Evolutionary conservation across 179 eudicot genomes (phyloP), one percentile per base, ranked within the genome.

Genomic region (Camellia oleifera): DNA sequence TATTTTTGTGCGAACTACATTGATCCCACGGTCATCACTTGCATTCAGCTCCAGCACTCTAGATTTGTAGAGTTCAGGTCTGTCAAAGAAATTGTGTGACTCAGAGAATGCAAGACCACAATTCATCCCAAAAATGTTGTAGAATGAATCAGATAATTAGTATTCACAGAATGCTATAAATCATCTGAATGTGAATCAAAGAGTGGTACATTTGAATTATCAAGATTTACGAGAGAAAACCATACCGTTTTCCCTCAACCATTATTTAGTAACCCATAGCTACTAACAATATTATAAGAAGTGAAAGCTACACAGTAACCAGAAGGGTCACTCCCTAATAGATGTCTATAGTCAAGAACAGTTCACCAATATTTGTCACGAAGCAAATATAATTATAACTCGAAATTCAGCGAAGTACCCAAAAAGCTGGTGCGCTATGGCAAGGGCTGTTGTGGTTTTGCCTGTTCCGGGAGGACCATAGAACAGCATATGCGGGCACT

Each of bases 391-490:
- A 57, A 42, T 52, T 23, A 6, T 23, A 18, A 20, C 3, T 63
- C 7, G 52, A 63, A 20, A 0, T 3, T 2, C 17, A 63, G 76
- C 10, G 46, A 23, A 77, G 46, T 90, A 93, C 98, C 98, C 98
- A 56, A 78, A 95, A 82, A 95, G 97, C 91, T 95, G 97, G 86
- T 91, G 95, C 52, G 95, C 92, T 78, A 95, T 93, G 77, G 97
- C 97, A 20, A 95, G 94, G 5, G 94, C 97, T 0, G 98, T 95
- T 5, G 97, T 95, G 44, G 98, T 95, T 85, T 95, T 95, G 4
- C 98, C 98, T 4, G 98, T 95, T 17, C 98, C 98, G 0, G 97
- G 98, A 15, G 97, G 98, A 1, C 98, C 98, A 77, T 95, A 95
- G 82, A 95, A 95, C 69, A 95, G 84, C 98, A 95, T 93, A 26